A percentile compares a stretch with the other conserved stretches of the same genome.
phyloP scores from a whole-genome alignment of 148 eudicot genomes.

The Chenopodium berlandieri region DNA sequence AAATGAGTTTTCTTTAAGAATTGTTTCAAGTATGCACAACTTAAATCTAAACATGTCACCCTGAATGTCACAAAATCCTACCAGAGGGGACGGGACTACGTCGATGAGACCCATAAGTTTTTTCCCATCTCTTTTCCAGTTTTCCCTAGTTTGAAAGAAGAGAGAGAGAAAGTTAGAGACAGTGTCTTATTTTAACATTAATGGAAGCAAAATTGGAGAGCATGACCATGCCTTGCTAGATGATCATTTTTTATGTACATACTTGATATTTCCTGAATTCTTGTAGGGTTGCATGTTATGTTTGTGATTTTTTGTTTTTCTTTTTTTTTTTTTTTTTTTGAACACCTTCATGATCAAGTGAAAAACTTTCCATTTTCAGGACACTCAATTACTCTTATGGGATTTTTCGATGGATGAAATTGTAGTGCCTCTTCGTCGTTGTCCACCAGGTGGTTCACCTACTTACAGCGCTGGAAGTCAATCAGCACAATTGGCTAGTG shows the following conservation, averaged over 20 bases:
- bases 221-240: not conserved
- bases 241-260: not conserved
- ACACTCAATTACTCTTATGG: slow-evolving; percentile 73
- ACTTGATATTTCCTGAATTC: not conserved
- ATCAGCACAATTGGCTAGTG: slow-evolving; percentile 66
- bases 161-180: not conserved
- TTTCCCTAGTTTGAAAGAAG: not conserved
- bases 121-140: not conserved
- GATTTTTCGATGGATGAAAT: slow-evolving; percentile 72
- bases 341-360: not conserved
- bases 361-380: slow-evolving; percentile 35
- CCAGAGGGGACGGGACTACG: not conserved
- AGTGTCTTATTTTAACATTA: not conserved
- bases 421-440: slow-evolving; percentile 69
- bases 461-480: slow-evolving; percentile 61
- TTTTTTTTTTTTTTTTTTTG: not conserved
- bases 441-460: slow-evolving; percentile 69
- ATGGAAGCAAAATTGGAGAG: not conserved
- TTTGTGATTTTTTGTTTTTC: not conserved
- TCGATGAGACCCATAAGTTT: not conserved
- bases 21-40: not conserved
- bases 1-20: not conserved
- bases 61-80: not conserved
- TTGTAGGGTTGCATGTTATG: not conserved
- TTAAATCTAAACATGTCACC: not conserved